These are phyloP conservation scores for Ustilago nuda DNA, from an alignment of 1,284 basidiomycete genomes.

Conservation along the genomic window DNA sequence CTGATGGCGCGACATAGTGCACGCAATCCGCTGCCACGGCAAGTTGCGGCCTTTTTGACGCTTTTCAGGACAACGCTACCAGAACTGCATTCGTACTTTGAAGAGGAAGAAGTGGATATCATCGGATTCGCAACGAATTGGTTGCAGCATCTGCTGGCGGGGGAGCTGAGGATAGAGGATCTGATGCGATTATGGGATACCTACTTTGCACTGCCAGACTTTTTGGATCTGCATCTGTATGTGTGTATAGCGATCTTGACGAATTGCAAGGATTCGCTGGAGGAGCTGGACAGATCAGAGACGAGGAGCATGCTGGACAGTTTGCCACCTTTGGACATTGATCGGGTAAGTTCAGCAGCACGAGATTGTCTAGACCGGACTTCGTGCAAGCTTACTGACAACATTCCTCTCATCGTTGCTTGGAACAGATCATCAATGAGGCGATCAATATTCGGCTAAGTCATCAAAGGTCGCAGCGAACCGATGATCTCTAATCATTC, in stretches of 20 bases:
- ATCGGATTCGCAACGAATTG: conserved; percentile 65
- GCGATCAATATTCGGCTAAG: conserved; percentile 66
- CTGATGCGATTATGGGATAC: conserved; percentile 69
- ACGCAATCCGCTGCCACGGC: conserved; percentile 54
- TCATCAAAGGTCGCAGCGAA: conserved; percentile 52
- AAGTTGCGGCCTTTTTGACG: conserved; percentile 67
- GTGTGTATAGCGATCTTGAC: conserved; percentile 69
- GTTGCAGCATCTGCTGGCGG: conserved; percentile 66
- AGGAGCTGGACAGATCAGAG: conserved; percentile 68
- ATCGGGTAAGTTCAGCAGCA: conserved; percentile 28
- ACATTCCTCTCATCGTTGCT: not conserved
- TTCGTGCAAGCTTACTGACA: conserved; percentile 30
- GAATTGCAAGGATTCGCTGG: conserved; percentile 68
- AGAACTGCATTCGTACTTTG: conserved; percentile 69
- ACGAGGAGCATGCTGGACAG: conserved; percentile 68
- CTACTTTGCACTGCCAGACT: conserved; percentile 67
- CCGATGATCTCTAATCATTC: conserved; percentile 17
- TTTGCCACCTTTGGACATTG: conserved; percentile 66
- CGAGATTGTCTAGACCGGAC: not conserved
- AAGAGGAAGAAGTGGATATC: conserved; percentile 69
- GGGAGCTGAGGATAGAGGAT: conserved; percentile 66
- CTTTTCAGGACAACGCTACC: conserved; percentile 67
- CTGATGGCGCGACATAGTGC: conserved; percentile 58
- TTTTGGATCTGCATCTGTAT: conserved; percentile 68
- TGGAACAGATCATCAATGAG: conserved; percentile 61